These are phyloP conservation scores for Aureobasidium leucospermi DNA, from an alignment of 2,329 filamentous ascomycete species.

Conservation along the genomic window DNA sequence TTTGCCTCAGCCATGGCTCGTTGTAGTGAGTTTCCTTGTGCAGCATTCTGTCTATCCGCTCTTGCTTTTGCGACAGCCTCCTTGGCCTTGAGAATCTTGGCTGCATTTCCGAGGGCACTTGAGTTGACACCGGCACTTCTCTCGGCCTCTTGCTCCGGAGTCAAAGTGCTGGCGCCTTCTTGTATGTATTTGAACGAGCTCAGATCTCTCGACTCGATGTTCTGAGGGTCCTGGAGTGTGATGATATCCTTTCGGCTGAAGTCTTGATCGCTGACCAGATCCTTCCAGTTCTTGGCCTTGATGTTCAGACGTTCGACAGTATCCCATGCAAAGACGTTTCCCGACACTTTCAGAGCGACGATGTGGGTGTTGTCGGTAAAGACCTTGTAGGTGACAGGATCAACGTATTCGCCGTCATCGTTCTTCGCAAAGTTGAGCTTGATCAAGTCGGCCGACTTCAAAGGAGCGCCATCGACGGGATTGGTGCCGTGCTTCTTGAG, in stretches of 20 bases:
- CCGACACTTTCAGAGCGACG: constrained; percentile 75
- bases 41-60: constrained; percentile 53
- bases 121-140: constrained; percentile 61
- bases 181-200: constrained; percentile 83
- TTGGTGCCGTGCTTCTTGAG: constrained; percentile 90
- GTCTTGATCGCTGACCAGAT: constrained; percentile 78
- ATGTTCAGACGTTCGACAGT: constrained; percentile 93
- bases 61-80: constrained; percentile 89
- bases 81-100: constrained; percentile 83
- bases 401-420: constrained; percentile 82
- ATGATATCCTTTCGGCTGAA: constrained; percentile 91
- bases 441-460: constrained; percentile 77
- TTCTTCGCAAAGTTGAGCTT: constrained; percentile 90
- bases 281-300: constrained; percentile 92
- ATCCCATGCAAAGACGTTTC: constrained; percentile 95
- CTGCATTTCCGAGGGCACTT: constrained; percentile 66
- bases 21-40: constrained; percentile 17
- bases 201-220: constrained; percentile 72
- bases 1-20: constrained; percentile 48
- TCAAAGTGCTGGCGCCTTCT: constrained; percentile 63
- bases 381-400: constrained; percentile 95
- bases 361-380: constrained; percentile 98
- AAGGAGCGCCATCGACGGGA: constrained; percentile 71
- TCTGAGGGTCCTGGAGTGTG: constrained; percentile 91
- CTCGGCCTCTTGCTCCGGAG: constrained; percentile 63